These are phyloP conservation scores for Porphyrellus cyaneotinctus DNA, from an alignment of 768 basidiomycete genomes.

Conservation along the genomic window DNA sequence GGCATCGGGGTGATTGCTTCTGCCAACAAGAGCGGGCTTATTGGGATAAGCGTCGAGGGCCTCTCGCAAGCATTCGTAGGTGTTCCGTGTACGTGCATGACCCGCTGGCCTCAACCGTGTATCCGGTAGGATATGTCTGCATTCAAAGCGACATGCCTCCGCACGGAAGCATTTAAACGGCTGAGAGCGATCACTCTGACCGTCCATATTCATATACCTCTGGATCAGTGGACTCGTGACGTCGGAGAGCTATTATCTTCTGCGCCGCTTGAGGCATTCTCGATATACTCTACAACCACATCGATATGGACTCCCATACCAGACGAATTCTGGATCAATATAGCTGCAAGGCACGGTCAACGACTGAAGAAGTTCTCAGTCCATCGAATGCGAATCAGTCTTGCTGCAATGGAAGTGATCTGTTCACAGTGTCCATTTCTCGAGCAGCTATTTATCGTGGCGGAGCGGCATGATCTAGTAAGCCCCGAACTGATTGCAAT, in stretches of 20 bases:
- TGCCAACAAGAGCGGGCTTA: constrained; percentile 43
- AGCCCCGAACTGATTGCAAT: background rate
- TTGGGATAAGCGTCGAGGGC: constrained; percentile 57
- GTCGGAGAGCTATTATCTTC: constrained; percentile 41
- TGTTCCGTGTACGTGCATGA: constrained; percentile 4
- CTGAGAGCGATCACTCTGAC: constrained; percentile 60
- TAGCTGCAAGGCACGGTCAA: constrained; percentile 49
- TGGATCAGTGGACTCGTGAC: constrained; percentile 43
- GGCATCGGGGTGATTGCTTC: constrained; percentile 54
- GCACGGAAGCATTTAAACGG: constrained; percentile 35
- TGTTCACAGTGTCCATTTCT: constrained; percentile 52
- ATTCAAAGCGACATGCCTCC: constrained; percentile 40
- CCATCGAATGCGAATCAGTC: constrained; percentile 56
- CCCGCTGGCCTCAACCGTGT: constrained; percentile 1
- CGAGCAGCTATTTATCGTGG: constrained; percentile 61
- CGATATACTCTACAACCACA: constrained; percentile 53
- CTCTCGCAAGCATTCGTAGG: constrained; percentile 59
- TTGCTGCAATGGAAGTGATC: constrained; percentile 47
- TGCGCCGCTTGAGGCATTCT: constrained; percentile 56
- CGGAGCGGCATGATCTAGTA: constrained; percentile 47
- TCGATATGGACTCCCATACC: constrained; percentile 38
- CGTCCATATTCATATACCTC: constrained; percentile 34
- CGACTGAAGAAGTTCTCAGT: constrained; percentile 57
- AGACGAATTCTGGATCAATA: constrained; percentile 46
- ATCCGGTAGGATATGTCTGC: constrained; percentile 46